Evolutionary conservation across 768 basidiomycete genomes (phyloP), one percentile per base, ranked within the genome.

Genomic region (Trametes cubensis): DNA sequence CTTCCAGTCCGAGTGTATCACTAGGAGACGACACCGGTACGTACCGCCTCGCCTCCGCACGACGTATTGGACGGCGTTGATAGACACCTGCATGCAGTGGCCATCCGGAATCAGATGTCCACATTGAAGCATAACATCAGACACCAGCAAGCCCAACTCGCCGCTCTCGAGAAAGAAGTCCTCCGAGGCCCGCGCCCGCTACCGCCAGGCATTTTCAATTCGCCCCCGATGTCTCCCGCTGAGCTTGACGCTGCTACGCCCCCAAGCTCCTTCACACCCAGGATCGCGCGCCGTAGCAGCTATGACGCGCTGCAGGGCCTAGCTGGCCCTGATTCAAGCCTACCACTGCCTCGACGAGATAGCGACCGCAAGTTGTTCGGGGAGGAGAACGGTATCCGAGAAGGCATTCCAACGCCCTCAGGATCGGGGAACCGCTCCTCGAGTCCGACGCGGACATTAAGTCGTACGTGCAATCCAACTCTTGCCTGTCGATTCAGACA

Each of bases 101-200:
- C 85, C 64, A 80, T 92, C 55, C 85, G 91, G 58, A 86, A 84
- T 67, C 90, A 92, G 62, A 87, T 93, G 76, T 90, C 89, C 66
- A 87, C 86, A 42, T 76, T 93, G 70, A 92, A 88, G 75, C 91
- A 93, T 72, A 84, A 81, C 71, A 93, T 93, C 68, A 79, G 91
- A 63, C 90, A 92, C 68, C 89, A 93, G 70, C 89, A 92, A 77
- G 90, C 90, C 20, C 89, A 92, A 67, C 73, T 92, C 39, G 82
- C 87, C 66, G 79, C 70, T 41, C 82, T 92, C 55, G 91, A 93
- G 72, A 89, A 79, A 69, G 79, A 83, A 55, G 76, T 93, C 50
- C 80, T 87, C 52, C 83, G 83, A 66, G 85, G 85, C 18, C 88
- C 90, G 17, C 83, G 91, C 60, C 84, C 87, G 41, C 78, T 84